Base-by-base conservation (phyloP, 257 asterid genomes). In the Ilex aquifolium region DNA sequence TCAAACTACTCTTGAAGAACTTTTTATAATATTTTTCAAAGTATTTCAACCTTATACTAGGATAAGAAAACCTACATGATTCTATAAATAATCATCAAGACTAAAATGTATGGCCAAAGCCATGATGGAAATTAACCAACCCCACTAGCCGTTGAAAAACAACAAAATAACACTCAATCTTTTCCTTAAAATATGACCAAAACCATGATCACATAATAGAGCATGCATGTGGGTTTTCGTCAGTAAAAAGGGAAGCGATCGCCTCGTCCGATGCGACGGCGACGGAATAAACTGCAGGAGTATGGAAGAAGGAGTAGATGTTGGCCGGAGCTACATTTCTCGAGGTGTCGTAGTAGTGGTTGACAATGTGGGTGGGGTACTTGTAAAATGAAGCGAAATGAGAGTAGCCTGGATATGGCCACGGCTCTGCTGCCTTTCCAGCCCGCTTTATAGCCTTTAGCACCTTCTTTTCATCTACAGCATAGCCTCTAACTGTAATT, bases 371-470 rank as follows among this genome's bases (percentile, higher is more conserved):
- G 7, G 85, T 39, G 0, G 98, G 98, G 31, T 88, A 91, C 39
- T 85, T 87, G 67, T 91, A 91, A 53, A 91, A 91, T 1, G 98
- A 88, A 10, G 98, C 81, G 10, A 84, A 83, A 60, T 88, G 76
- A 0, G 95, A 78, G 73, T 77, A 61, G 3, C 95, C 91, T 32
- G 98, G 98, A 67, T 91, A 91, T 0, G 98, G 98, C 98, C 98
- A 91, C 9, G 88, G 88, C 82, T 91, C 98, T 16, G 98, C 98
- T 40, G 98, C 98, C 60, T 91, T 91, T 2, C 98, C 98, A 3
- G 96, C 65, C 2, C 95, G 80, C 58, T 83, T 88, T 11, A 91
- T 86, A 10, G 95, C 95, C 70, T 76, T 88, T 29, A 91, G 64
- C 56, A 91, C 95, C 70, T 79, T 85, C 71, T 72, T 86, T 39